Evolutionary conservation across 2,329 filamentous ascomycete genomes (phyloP).

Genomic region (Calonectria crousiana): DNA sequence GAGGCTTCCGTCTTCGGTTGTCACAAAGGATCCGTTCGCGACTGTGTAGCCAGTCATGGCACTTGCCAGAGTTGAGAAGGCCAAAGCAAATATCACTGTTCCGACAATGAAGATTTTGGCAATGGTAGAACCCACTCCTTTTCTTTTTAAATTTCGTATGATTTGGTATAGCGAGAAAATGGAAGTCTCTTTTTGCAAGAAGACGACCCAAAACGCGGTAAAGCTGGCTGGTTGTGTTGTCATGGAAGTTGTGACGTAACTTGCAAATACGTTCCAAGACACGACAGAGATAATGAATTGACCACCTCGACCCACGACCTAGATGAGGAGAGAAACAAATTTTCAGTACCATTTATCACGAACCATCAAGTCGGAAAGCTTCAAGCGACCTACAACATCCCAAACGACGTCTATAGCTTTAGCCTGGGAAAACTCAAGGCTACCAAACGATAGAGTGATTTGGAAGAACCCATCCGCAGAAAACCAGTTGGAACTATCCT

Average conservation of each 20-base stretch:
- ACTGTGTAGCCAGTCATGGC: not conserved
- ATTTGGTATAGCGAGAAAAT: not conserved
- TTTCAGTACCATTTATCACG: not conserved
- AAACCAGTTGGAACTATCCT: not conserved
- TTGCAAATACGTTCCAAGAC: not conserved
- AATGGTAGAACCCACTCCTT: not conserved
- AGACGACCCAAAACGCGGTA: not conserved
- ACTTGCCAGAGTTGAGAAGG: not conserved
- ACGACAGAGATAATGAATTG: not conserved
- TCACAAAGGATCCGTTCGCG: not conserved
- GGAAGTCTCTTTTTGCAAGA: not conserved
- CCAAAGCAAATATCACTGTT: not conserved
- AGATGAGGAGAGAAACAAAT: not conserved
- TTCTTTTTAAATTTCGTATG: not conserved
- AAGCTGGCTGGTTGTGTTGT: not conserved
- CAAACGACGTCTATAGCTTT: not conserved
- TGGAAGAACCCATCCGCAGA: not conserved
- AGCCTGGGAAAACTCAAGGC: not conserved
- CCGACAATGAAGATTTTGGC: not conserved
- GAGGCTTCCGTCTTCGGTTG: not conserved
- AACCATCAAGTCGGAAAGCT: no score
- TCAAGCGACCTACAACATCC: not conserved
- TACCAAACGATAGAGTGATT: not conserved
- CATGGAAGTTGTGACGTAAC: not conserved
- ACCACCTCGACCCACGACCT: not conserved